Percentiles rank a stretch among this genome's conserved stretches.
Conservation (phyloP, 768 basidiomycete species). For the Lentinula lateritia region DNA sequence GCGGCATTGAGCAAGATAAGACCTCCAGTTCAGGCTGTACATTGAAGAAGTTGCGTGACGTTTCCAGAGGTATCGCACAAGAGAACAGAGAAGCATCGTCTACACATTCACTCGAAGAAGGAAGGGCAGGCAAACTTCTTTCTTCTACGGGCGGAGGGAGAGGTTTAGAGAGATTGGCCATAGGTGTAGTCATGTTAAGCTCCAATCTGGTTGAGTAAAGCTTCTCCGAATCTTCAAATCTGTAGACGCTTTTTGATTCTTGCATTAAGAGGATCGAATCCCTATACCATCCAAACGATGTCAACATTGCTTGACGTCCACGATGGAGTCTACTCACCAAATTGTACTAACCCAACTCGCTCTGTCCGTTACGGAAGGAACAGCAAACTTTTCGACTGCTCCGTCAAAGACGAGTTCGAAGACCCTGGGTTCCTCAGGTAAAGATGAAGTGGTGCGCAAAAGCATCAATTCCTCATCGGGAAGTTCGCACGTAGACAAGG, state of each 20-base stretch:
- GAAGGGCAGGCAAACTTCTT: slow-evolving; percentile 7
- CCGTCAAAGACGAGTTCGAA: slow-evolving; percentile 63
- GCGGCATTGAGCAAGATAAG: not conserved
- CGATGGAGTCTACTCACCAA: slow-evolving; percentile 40
- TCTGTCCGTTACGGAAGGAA: slow-evolving; percentile 52
- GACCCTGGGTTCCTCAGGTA: slow-evolving; percentile 37
- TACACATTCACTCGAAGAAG: not conserved
- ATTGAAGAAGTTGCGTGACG: not conserved
- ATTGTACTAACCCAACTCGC: slow-evolving; percentile 73
- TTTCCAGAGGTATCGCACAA: not conserved
- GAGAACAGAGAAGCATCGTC: not conserved
- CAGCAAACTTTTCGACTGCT: slow-evolving; percentile 56
- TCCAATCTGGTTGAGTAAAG: not conserved
- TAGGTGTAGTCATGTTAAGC: not conserved
- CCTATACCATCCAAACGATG: slow-evolving; percentile 30
- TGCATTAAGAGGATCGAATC: slow-evolving; percentile 42
- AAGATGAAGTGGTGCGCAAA: slow-evolving; percentile 28
- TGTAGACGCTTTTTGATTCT: slow-evolving; percentile 13
- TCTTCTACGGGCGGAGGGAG: not conserved
- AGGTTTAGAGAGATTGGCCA: not conserved
- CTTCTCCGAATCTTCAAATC: not conserved
- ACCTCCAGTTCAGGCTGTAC: not conserved
- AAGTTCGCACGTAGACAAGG: slow-evolving; percentile 40
- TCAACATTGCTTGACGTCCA: not conserved
- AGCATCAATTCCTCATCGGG: slow-evolving; percentile 35